phyloP scores from a whole-genome alignment of 164 flowering plant genomes.

The Protea cynaroides region DNA sequence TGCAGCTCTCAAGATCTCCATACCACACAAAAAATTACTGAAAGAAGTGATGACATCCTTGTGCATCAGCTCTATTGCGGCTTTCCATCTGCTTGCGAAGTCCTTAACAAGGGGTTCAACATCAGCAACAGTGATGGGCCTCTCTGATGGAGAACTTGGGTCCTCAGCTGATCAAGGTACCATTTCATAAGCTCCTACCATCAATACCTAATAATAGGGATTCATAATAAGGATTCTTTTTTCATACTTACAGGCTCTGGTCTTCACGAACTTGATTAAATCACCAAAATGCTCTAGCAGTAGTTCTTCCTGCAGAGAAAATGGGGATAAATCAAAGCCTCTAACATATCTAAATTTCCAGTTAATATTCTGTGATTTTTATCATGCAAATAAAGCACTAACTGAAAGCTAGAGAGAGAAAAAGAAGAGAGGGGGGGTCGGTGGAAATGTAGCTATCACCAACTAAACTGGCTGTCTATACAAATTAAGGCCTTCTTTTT shows the following conservation, averaged over 20 bases:
- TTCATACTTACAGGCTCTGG: conserved; percentile 67
- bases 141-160: conserved; percentile 49
- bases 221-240: neutral
- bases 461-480: no score
- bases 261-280: conserved; percentile 88
- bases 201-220: neutral
- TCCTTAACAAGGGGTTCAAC: conserved; percentile 95
- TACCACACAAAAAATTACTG: conserved; percentile 94
- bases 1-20: conserved; percentile 96
- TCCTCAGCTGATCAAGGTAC: conserved; percentile 69
- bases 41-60: conserved; percentile 95
- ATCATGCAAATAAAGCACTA: neutral
- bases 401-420: neutral
- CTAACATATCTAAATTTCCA: neutral
- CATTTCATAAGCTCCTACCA: conserved; percentile 5
- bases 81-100: conserved; percentile 90
- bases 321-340: neutral
- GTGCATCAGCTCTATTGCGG: conserved; percentile 96
- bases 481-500: no score
- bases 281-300: conserved; percentile 83
- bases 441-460: no score
- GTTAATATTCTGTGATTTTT: neutral
- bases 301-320: conserved; percentile 74
- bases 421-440: no score
- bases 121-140: conserved; percentile 57